phyloP scores from a whole-genome alignment of 495 filamentous ascomycete species.

The Penicillium lividum region DNA sequence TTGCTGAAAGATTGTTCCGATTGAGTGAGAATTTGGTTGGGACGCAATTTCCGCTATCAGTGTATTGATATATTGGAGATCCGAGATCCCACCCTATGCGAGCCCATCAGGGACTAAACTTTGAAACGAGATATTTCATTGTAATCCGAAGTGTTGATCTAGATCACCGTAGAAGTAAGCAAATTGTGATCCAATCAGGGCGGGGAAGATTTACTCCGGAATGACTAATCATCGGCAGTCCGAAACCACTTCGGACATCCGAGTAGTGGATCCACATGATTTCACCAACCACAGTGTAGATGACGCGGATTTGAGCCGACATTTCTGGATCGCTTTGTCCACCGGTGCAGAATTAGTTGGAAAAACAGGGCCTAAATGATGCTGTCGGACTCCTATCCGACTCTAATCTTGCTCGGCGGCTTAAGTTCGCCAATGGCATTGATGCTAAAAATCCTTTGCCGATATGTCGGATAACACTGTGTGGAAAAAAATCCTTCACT shows the following conservation, averaged over 20 bases:
- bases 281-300: constrained; percentile 18
- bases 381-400: constrained; percentile 28
- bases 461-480: constrained; percentile 21
- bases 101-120: neutral
- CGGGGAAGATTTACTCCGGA: neutral
- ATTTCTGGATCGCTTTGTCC: constrained; percentile 11
- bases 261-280: constrained; percentile 21
- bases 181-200: neutral
- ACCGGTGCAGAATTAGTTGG: constrained; percentile 18
- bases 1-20: constrained; percentile 44
- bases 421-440: constrained; percentile 25
- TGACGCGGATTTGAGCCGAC: constrained; percentile 25
- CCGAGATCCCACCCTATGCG: constrained; percentile 1
- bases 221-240: constrained; percentile 16
- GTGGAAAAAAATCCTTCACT: constrained; percentile 11
- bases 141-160: neutral
- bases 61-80: constrained; percentile 13
- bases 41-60: constrained; percentile 24
- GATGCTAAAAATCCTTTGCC: constrained; percentile 16
- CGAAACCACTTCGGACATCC: constrained; percentile 24
- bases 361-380: constrained; percentile 16
- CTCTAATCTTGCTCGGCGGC: constrained; percentile 13
- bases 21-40: constrained; percentile 54
- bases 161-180: neutral
- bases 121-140: neutral